Evolutionary conservation across 805 yeast species (phyloP).

Genomic region (Brettanomyces naardenensis): DNA sequence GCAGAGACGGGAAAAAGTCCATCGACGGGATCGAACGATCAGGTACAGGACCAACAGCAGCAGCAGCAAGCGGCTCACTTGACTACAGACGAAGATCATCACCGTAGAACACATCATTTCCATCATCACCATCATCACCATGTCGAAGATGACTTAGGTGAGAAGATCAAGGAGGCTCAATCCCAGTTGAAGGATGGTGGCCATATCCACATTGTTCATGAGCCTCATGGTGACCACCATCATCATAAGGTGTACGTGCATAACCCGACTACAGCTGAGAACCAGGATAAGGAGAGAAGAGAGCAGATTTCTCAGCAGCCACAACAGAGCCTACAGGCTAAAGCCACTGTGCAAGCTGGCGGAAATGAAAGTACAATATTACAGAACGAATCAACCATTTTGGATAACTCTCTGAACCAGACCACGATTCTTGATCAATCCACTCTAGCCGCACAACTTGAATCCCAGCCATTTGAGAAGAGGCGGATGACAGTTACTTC

Average conservation of each 20-base stretch:
- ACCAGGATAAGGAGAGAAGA: neutral
- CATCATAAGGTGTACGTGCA: slow-evolving; percentile 22
- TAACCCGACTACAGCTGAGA: slow-evolving; percentile 9
- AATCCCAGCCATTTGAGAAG: slow-evolving; percentile 3
- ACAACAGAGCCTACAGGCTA: neutral
- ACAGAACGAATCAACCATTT: slow-evolving; percentile 20
- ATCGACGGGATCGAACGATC: neutral
- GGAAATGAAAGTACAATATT: slow-evolving; percentile 21
- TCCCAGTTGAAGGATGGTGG: slow-evolving; percentile 20
- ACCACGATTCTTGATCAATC: slow-evolving; percentile 2
- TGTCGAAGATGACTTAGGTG: slow-evolving; percentile 19
- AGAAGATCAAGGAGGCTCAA: slow-evolving; percentile 19
- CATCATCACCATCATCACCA: slow-evolving; percentile 22
- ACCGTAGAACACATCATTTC: slow-evolving; percentile 11
- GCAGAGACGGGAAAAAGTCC: neutral
- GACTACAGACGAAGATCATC: neutral
- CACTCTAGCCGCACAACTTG: neutral
- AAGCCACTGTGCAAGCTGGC: neutral
- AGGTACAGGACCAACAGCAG: neutral
- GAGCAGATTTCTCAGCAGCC: neutral
- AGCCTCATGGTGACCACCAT: slow-evolving; percentile 23
- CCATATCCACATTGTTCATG: slow-evolving; percentile 23
- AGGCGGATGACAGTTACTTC: slow-evolving; percentile 26
- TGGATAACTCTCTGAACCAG: slow-evolving; percentile 13
- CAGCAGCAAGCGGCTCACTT: neutral